Conservation (phyloP, 2,329 filamentous ascomycete species). For the Lasiodiplodia gonubiensis region DNA sequence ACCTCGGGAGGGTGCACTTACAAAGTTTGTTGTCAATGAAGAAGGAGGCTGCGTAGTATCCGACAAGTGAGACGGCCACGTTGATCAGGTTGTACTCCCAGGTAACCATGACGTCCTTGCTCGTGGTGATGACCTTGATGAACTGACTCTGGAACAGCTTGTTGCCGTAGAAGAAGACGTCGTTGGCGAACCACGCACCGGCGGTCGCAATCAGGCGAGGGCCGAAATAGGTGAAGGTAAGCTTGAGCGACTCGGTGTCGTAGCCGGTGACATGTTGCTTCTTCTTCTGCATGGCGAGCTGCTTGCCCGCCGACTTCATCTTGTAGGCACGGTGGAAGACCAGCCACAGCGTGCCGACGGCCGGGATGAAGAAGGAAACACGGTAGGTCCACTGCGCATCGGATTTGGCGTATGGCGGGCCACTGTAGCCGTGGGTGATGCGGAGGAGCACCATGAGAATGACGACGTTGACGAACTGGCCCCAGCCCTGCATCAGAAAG, state of each 20-base stretch:
- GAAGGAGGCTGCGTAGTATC: constrained; percentile 89
- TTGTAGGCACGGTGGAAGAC: constrained; percentile 95
- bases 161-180: constrained; percentile 99
- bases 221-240: constrained; percentile 83
- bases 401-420: constrained; percentile 77
- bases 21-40: constrained; percentile 93
- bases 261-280: constrained; percentile 89
- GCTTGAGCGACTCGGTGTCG: constrained; percentile 79
- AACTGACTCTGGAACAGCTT: constrained; percentile 95
- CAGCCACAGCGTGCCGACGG: constrained; percentile 89
- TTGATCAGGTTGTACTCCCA: constrained; percentile 97
- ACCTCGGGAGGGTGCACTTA: constrained; percentile 19
- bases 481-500: constrained; percentile 99
- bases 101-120: constrained; percentile 76
- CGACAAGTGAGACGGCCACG: constrained; percentile 80
- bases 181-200: constrained; percentile 92
- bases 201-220: constrained; percentile 85
- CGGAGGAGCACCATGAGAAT: constrained; percentile 84
- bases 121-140: constrained; percentile 78
- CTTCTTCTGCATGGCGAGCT: constrained; percentile 82
- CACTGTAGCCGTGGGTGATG: constrained; percentile 82
- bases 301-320: constrained; percentile 87
- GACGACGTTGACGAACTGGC: constrained; percentile 92
- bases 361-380: constrained; percentile 88
- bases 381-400: constrained; percentile 90